Percentiles rank a stretch among this genome's conserved stretches.
Conservation (phyloP, 371 early-diverging fungal genomes). For the Lichtheimia ramosa region DNA sequence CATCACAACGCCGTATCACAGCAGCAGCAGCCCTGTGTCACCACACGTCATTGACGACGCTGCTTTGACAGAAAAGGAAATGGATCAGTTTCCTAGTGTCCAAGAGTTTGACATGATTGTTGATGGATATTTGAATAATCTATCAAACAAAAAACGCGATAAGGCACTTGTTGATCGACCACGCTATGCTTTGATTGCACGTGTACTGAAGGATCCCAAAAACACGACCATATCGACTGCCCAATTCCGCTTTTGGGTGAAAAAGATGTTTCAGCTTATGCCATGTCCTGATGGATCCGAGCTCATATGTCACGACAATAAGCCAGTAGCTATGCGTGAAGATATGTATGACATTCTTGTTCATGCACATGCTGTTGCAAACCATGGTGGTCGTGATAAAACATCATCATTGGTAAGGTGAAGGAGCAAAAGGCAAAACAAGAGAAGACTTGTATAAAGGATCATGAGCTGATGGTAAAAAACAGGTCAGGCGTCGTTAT, state of each 20-base stretch:
- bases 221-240: slow-evolving; percentile 64
- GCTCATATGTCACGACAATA: slow-evolving; percentile 55
- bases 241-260: slow-evolving; percentile 69
- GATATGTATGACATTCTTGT: slow-evolving; percentile 60
- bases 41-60: neutral
- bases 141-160: slow-evolving; percentile 63
- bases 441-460: neutral
- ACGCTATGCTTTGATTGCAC: slow-evolving; percentile 55
- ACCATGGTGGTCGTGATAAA: slow-evolving; percentile 65
- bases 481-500: slow-evolving; percentile 37
- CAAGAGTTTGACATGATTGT: slow-evolving; percentile 46
- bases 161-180: slow-evolving; percentile 57
- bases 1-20: neutral
- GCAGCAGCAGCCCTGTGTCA: neutral
- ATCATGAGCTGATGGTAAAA: neutral
- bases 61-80: slow-evolving; percentile 16
- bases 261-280: slow-evolving; percentile 62
- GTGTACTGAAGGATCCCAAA: slow-evolving; percentile 57
- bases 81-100: slow-evolving; percentile 40
- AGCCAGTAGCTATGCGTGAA: slow-evolving; percentile 61
- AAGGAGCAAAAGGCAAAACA: neutral
- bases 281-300: slow-evolving; percentile 27
- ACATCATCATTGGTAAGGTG: slow-evolving; percentile 59
- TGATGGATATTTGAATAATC: slow-evolving; percentile 53
- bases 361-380: slow-evolving; percentile 58